Evolutionary conservation across 75 land plant genomes (phyloP).

Genomic region (Pinus taeda): DNA sequence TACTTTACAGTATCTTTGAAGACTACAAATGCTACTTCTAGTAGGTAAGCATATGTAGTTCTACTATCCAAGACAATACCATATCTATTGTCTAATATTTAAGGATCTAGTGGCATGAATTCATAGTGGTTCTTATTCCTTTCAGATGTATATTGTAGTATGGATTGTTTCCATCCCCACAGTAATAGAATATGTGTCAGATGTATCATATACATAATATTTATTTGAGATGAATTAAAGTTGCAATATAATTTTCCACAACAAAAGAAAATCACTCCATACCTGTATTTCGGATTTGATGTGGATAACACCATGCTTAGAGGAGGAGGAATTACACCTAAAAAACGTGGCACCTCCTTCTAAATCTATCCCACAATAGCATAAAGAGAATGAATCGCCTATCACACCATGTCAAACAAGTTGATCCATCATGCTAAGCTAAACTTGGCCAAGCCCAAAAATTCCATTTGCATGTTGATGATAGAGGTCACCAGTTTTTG

Average conservation of each 20-base stretch:
- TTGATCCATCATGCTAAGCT: slow-evolving; percentile 90
- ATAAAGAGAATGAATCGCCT: slow-evolving; percentile 83
- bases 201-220: slow-evolving; percentile 25
- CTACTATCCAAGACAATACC: slow-evolving; percentile 98
- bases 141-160: slow-evolving; percentile 91
- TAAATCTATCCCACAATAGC: slow-evolving; percentile 96
- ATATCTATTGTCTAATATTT: slow-evolving; percentile 66
- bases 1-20: slow-evolving; percentile 74
- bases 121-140: slow-evolving; percentile 77
- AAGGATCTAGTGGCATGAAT: slow-evolving; percentile 42
- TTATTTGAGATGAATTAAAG: background rate
- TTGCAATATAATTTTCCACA: background rate
- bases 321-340: slow-evolving; percentile 77
- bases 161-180: slow-evolving; percentile 67
- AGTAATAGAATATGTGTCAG: slow-evolving; percentile 58
- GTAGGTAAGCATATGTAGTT: slow-evolving; percentile 97
- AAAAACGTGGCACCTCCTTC: slow-evolving; percentile 96
- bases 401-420: slow-evolving; percentile 79
- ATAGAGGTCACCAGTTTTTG: slow-evolving; percentile 89
- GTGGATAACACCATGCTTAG: slow-evolving; percentile 79
- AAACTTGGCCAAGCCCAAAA: slow-evolving; percentile 93
- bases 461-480: slow-evolving; percentile 99
- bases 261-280: slow-evolving; percentile 9
- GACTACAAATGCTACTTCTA: slow-evolving; percentile 68
- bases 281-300: slow-evolving; percentile 92